Conservation (phyloP, 1,284 basidiomycete genomes). For the Chondrostereum purpureum region DNA sequence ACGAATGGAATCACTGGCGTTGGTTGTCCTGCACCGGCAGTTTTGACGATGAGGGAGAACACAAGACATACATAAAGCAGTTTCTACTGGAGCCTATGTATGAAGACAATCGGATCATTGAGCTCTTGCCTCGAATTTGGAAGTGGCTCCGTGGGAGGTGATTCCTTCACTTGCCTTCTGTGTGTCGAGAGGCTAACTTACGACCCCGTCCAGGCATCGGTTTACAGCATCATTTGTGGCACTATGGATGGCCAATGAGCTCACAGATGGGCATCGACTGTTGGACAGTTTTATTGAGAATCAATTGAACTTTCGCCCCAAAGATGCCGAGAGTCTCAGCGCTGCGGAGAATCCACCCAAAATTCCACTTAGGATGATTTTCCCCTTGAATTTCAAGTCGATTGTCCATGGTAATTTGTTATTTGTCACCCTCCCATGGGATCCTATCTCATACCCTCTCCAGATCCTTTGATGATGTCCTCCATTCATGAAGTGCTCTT, state of each 20-base stretch:
- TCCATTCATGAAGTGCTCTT: conserved; percentile 3
- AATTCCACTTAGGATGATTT: no score
- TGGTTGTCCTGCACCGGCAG: neutral
- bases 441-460: no score
- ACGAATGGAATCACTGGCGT: neutral
- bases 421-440: no score
- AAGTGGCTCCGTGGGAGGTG: neutral
- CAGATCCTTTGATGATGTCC: conserved; percentile 3
- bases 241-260: neutral
- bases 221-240: neutral
- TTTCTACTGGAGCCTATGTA: neutral
- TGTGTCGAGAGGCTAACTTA: no score
- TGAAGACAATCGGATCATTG: neutral
- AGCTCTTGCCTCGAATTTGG: neutral
- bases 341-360: no score
- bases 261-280: neutral
- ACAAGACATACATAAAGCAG: neutral
- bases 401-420: no score
- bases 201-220: neutral
- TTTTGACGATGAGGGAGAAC: neutral
- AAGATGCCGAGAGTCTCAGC: no score
- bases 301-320: neutral
- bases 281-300: neutral
- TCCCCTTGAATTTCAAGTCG: no score
- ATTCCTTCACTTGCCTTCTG: no score